Percentiles rank a stretch among this genome's conserved stretches.
These are phyloP conservation scores for Oenanthe sinensis DNA, from an alignment of 129 eudicot genomes.

Conservation along the genomic window DNA sequence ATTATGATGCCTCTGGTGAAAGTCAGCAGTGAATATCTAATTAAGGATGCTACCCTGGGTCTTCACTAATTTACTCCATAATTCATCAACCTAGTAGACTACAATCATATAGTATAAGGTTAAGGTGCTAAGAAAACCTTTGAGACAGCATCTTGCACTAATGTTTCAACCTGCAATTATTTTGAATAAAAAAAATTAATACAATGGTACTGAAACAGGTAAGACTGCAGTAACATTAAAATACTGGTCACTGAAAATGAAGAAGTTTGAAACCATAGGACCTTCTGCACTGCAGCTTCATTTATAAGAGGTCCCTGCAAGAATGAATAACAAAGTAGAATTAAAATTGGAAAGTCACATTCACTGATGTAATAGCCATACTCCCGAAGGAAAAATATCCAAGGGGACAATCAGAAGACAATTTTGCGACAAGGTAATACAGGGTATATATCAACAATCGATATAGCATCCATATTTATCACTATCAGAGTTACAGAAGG, in stretches of 20 bases:
- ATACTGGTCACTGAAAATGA: background rate
- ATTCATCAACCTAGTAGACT: background rate
- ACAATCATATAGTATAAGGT: background rate
- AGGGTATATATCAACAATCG: background rate
- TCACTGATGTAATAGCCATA: background rate
- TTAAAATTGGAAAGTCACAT: background rate
- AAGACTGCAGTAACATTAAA: background rate
- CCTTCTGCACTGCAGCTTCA: conserved; percentile 89
- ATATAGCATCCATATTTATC: background rate
- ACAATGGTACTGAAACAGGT: background rate
- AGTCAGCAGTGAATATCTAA: background rate
- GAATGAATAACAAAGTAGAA: conserved; percentile 4
- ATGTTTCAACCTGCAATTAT: conserved; percentile 61
- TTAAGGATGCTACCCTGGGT: background rate
- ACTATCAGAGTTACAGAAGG: too few relatives aligned
- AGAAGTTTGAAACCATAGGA: conserved; percentile 10
- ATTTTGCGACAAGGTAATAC: background rate
- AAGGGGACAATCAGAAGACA: background rate
- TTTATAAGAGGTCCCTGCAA: conserved; percentile 91
- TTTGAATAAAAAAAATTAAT: background rate
- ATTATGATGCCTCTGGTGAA: background rate
- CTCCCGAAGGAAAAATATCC: background rate
- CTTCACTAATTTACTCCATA: background rate
- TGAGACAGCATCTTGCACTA: conserved; percentile 75
- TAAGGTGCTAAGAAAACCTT: conserved; percentile 46